phyloP scores from a whole-genome alignment of 441 rosid genomes.

The Adansonia madagascariensis region DNA sequence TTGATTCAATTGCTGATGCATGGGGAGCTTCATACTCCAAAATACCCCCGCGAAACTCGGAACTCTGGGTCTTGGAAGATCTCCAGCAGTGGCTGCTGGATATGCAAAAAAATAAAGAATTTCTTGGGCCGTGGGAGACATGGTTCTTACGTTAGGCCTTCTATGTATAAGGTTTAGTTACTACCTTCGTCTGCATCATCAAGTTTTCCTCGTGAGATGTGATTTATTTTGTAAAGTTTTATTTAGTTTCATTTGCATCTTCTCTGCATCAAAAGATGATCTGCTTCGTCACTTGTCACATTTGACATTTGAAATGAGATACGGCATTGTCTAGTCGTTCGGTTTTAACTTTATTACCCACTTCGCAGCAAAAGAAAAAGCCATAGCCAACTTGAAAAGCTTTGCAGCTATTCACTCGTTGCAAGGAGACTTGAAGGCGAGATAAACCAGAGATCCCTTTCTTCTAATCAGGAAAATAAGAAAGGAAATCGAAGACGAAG shows the following conservation, averaged over 20 bases:
- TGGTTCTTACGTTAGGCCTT: slow-evolving; percentile 81
- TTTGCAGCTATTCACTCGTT: slow-evolving; percentile 64
- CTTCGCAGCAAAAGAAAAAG: slow-evolving; percentile 69
- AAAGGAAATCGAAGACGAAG: slow-evolving; percentile 35
- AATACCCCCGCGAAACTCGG: slow-evolving; percentile 38
- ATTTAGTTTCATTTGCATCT: neutral
- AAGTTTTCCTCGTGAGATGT: neutral
- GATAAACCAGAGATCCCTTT: slow-evolving; percentile 33
- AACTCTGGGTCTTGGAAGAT: slow-evolving; percentile 45
- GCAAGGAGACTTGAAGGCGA: slow-evolving; percentile 67
- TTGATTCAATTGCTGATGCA: slow-evolving; percentile 65
- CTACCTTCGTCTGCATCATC: neutral
- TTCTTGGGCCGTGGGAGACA: slow-evolving; percentile 79
- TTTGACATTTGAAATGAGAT: neutral
- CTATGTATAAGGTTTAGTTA: slow-evolving; percentile 59
- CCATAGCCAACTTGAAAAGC: slow-evolving; percentile 62
- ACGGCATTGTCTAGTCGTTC: neutral
- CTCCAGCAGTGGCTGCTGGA: slow-evolving; percentile 58
- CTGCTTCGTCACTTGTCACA: too few species aligned
- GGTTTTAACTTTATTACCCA: neutral
- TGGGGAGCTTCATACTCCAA: slow-evolving; percentile 51
- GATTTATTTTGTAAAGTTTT: neutral
- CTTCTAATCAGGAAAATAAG: slow-evolving; percentile 42
- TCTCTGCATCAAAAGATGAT: neutral
- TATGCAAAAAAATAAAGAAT: slow-evolving; percentile 47